Evolutionary conservation across 2,329 filamentous ascomycete species (phyloP), one percentile per base, ranked within the genome.

Genomic region (Talaromyces piceae): DNA sequence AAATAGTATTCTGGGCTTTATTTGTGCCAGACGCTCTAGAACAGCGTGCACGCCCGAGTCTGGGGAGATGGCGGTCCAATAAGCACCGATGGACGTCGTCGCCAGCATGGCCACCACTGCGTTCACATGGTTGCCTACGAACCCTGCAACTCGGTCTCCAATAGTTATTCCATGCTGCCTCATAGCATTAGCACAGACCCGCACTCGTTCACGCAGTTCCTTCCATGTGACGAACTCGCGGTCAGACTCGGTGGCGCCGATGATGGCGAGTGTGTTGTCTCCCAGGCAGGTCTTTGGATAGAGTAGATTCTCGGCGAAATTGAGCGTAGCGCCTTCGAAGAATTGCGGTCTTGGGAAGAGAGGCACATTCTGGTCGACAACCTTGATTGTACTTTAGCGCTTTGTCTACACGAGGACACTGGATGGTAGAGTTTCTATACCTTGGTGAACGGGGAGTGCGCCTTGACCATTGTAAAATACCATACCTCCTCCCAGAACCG

Each of bases 301-400:
- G 3, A 98, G 81, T 49, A 97, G 76, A 67, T 98, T 98, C 72
- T 97, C 88, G 23, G 91, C 91, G 66, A 96, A 97, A 69, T 97
- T 98, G 57, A 97, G 76, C 52, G 76, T 82, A 12, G 87, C 80
- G 8, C 84, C 85, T 51, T 82, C 68, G 67, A 96, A 97, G 75
- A 95, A 97, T 54, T 83, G 75, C 6, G 91, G 91, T 22, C 89
- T 83, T 22, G 91, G 91, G 61, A 90, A 97, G 78, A 97, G 87
- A 44, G 81, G 76, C 5, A 82, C 78, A 50, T 80, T 69, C 37
- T 78, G 66, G 22, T 86, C 80, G 16, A 95, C 73, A 39, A 88
- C 85, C 84, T 91, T 61, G 13, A 30, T 12, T 5, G 22, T 33
- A 20, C 23, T 25, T 33, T 23, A 41, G 26, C 26, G 28, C 41